Conservation (phyloP, 495 filamentous ascomycete genomes). For the Tuber borchii region DNA sequence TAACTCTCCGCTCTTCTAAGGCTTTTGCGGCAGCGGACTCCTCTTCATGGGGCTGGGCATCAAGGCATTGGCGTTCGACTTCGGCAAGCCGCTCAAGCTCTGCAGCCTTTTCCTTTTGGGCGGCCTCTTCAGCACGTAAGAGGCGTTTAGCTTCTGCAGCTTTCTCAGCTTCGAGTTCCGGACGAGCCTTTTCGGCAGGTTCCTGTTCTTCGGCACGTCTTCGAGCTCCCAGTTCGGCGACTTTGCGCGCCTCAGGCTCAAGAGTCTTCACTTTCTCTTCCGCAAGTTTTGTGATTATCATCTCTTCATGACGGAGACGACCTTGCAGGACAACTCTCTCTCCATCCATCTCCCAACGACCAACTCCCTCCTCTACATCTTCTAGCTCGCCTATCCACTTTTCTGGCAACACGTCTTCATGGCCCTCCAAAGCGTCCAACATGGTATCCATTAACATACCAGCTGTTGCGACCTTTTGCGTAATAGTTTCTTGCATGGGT, state of each 20-base stretch:
- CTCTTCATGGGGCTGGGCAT: background rate
- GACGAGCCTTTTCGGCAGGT: slow-evolving; percentile 7
- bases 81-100: slow-evolving; percentile 22
- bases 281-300: slow-evolving; percentile 10
- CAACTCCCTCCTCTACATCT: slow-evolving; percentile 68
- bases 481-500: slow-evolving; percentile 57
- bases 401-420: slow-evolving; percentile 75
- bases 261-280: slow-evolving; percentile 2
- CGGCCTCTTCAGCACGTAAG: slow-evolving; percentile 7
- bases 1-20: background rate
- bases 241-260: slow-evolving; percentile 4
- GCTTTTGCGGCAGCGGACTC: background rate
- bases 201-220: slow-evolving; percentile 13
- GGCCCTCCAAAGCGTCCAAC: slow-evolving; percentile 76
- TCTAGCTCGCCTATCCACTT: slow-evolving; percentile 83
- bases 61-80: slow-evolving; percentile 15
- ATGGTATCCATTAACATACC: slow-evolving; percentile 72
- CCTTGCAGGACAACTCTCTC: slow-evolving; percentile 40
- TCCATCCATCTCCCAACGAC: slow-evolving; percentile 56
- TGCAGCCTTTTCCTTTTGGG: slow-evolving; percentile 8
- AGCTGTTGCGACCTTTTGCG: slow-evolving; percentile 62
- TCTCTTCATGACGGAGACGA: slow-evolving; percentile 29
- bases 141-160: slow-evolving; percentile 13
- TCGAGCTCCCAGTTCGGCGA: background rate
- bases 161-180: slow-evolving; percentile 10